Conservation (phyloP, 2,329 filamentous ascomycete genomes). For the Colletotrichum sp. region DNA sequence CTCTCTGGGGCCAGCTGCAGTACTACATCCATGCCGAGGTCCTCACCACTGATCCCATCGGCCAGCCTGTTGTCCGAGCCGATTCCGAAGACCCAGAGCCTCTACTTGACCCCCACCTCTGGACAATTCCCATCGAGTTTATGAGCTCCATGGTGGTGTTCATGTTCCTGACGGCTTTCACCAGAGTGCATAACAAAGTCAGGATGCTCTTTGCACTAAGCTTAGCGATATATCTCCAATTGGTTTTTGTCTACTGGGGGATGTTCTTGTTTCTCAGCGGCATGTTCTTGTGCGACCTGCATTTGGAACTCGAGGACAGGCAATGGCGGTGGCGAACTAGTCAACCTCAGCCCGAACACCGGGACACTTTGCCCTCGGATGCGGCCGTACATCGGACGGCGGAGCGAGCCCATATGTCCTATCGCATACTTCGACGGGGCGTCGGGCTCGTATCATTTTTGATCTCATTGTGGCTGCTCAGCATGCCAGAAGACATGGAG, state of each 20-base stretch:
- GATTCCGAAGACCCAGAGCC: constrained; percentile 29
- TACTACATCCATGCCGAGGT: constrained; percentile 26
- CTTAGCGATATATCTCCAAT: not conserved
- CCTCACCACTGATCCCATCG: not conserved
- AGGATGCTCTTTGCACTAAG: not conserved
- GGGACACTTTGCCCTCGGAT: not conserved
- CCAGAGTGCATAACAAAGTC: constrained; percentile 21
- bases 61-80: not conserved
- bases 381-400: not conserved
- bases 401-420: not conserved
- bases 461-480: not conserved
- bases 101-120: constrained; percentile 62
- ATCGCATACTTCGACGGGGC: not conserved
- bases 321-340: not conserved
- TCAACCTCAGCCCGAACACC: not conserved
- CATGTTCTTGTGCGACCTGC: constrained; percentile 6
- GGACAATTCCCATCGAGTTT: constrained; percentile 68
- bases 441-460: not conserved
- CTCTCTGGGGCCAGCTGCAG: constrained; percentile 43
- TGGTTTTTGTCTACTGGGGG: not conserved
- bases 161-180: constrained; percentile 53
- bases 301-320: not conserved
- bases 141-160: constrained; percentile 63
- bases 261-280: not conserved
- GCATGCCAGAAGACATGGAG: constrained; percentile 1